Evolutionary conservation across 2,329 filamentous ascomycete genomes (phyloP), one percentile per base, ranked within the genome.

Genomic region (Pseudogymnoascus sp.): DNA sequence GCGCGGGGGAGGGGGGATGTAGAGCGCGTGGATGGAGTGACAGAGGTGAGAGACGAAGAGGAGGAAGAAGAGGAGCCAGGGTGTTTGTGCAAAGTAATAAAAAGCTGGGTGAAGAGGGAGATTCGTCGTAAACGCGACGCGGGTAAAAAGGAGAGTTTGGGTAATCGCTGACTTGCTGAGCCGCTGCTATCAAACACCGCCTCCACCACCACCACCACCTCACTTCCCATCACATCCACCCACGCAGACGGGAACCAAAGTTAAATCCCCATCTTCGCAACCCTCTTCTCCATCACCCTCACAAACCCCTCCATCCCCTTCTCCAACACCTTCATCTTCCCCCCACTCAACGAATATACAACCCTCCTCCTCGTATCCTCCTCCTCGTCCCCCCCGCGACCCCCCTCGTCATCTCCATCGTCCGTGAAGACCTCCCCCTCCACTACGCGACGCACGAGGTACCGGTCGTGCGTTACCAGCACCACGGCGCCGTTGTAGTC

Each of bases 401-500:
- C 72, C 63, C 77, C 76, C 2, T 75, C 77, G 2, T 71, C 74
- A n/a, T 74, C 79, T 57, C 71, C 73, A 1, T 70, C 66, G 18
- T 74, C 76, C 12, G 75, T 73, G 43, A 75, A 72, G n/a, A 66
- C 68, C 54, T 81, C 73, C 0, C 86, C 86, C 70, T 90, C 87
- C 1, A 94, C 79, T 0, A 88, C 88, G 2, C 85, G 85, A 50
- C 86, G 81, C 75, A 94, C 81, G 68, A 95, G 87, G 79, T 89
- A 95, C 33, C 91, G 80, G 71, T 95, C 90, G 75, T 95, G 91
- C 36, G 86, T 91, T 4, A 94, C 86, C 4, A 94, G 75, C 38
- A 95, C 74, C 3, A 94, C 81, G 0, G 89, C 90, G 0, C 90
- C 90, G 61, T 86, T 81, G 80, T 88, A 95, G 2, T 75, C 75